A percentile compares a stretch with the other conserved stretches of the same genome.
phyloP scores from a whole-genome alignment of 2,329 filamentous ascomycete species.

The Aspergillus eucalypticola region DNA sequence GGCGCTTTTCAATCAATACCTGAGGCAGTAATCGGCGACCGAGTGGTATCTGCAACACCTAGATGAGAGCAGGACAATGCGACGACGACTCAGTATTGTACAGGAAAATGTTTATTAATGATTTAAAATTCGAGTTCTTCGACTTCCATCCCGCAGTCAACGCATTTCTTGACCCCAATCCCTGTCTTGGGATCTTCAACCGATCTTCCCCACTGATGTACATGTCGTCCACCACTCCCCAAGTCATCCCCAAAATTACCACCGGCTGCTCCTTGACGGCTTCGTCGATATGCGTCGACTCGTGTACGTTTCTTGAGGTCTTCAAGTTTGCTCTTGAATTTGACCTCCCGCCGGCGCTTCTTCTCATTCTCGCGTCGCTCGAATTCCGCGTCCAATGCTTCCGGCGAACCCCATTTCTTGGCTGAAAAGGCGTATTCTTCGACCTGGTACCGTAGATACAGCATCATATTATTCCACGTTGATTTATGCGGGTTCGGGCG shows the following conservation, averaged over 20 bases:
- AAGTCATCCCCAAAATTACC: slow-evolving; percentile 75
- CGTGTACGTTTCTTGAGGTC: slow-evolving; percentile 92
- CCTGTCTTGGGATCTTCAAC: slow-evolving; percentile 60
- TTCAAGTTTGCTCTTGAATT: slow-evolving; percentile 84
- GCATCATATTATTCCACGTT: slow-evolving; percentile 98
- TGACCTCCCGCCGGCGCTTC: slow-evolving; percentile 82
- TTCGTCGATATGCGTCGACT: slow-evolving; percentile 82
- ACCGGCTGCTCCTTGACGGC: slow-evolving; percentile 54
- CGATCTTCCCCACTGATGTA: slow-evolving; percentile 77
- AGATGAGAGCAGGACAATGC: too few relatives aligned
- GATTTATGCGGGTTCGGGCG: slow-evolving; percentile 93
- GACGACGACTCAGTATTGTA: too few relatives aligned
- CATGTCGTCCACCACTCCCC: slow-evolving; percentile 68
- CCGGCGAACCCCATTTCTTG: slow-evolving; percentile 86
- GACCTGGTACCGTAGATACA: slow-evolving; percentile 89
- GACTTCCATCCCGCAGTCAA: slow-evolving; percentile 67
- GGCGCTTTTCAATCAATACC: too few relatives aligned
- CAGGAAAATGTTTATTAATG: too few relatives aligned
- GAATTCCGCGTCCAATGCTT: slow-evolving; percentile 85
- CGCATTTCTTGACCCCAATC: slow-evolving; percentile 68
- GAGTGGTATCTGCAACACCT: too few relatives aligned
- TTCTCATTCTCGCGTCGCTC: slow-evolving; percentile 75
- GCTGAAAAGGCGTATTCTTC: slow-evolving; percentile 84
- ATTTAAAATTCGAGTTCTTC: slow-evolving; percentile 63
- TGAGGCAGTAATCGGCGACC: too few relatives aligned